Evolutionary conservation across 441 rosid genomes (phyloP), one percentile per base, ranked within the genome.

Genomic region (Lepidium campestre): DNA sequence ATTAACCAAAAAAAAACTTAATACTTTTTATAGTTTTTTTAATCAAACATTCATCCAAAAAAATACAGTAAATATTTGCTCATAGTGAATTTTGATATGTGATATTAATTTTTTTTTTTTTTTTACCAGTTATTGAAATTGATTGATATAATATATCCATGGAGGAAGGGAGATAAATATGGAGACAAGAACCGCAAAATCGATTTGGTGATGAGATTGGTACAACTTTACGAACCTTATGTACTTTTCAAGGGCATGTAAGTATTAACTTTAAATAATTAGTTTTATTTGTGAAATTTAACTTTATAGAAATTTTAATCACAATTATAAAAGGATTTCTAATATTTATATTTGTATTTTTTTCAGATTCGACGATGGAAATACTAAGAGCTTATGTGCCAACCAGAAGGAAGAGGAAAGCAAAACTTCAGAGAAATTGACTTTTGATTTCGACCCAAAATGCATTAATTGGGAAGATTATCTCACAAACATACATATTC

Each of bases 121-220:
- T 42, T 39, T 7, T 4, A 60, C 3, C 76, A 87, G 96, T 84
- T 86, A 32, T 36, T 90, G 49, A 77, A 81, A 68, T 39, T 83
- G 40, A 81, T 80, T 56, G 85, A 83, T 35, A 31, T 57, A 54
- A 87, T 82, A 75, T 80, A 53, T 81, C 90, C 74, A 54, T 65
- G 54, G 80, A 47, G 64, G 79, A 82, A 49, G 55, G 85, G 56
- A 72, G 80, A 37, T 19, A 60, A 32, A 17, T 82, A 79, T 27
- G 66, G 17, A n/a, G 83, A 84, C 55, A 75, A 81, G 41, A 78
- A 75, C 12, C 73, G 81, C 52, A 90, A 83, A 60, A 57, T 85
- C 68, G 71, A 70, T 0, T 67, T 67, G 49, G 66, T 66, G 37
- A 70, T 76, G 80, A 66, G 72, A 62, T 52, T 79, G 34, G 71